Conservation (phyloP, 495 filamentous ascomycete species). For the Neurospora cerealis region DNA sequence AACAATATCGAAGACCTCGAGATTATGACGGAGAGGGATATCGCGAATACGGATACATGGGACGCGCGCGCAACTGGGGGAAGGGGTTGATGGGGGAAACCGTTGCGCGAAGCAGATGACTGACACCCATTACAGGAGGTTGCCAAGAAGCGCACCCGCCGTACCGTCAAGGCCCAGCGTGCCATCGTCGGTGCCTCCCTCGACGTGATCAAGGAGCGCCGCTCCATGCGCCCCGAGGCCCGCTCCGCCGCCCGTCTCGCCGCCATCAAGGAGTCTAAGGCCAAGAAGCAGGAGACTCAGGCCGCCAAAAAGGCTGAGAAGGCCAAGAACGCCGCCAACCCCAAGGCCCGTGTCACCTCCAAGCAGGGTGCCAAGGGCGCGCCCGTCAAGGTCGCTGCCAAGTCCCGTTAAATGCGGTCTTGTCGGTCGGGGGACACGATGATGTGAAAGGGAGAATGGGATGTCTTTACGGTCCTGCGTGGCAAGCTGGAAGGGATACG, state of each 20-base stretch:
- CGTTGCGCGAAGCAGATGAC: constrained; percentile 13
- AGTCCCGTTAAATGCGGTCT: constrained; percentile 60
- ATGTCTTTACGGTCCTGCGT: constrained; percentile 16
- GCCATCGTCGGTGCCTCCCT: constrained; percentile 98
- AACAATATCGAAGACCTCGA: neutral
- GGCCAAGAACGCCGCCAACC: constrained; percentile 83
- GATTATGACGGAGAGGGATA: neutral
- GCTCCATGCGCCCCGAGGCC: constrained; percentile 83
- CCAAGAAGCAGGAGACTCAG: constrained; percentile 81
- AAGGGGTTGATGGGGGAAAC: neutral
- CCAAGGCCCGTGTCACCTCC: constrained; percentile 60
- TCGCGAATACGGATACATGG: neutral
- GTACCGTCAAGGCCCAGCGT: constrained; percentile 96
- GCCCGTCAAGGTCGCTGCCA: constrained; percentile 74
- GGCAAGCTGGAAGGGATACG: constrained; percentile 16
- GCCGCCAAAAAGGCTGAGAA: constrained; percentile 98
- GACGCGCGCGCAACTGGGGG: neutral
- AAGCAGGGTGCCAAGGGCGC: constrained; percentile 97
- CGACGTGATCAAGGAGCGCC: constrained; percentile 99
- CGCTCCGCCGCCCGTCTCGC: constrained; percentile 80
- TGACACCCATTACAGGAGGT: constrained; percentile 68
- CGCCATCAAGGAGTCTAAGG: constrained; percentile 94
- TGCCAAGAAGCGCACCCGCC: constrained; percentile 98
- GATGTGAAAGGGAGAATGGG: constrained; percentile 15
- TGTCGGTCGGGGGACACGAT: constrained; percentile 4